These are phyloP conservation scores for Pleodorina starrii DNA, from an alignment of 139 green algal species.

Conservation along the genomic window DNA sequence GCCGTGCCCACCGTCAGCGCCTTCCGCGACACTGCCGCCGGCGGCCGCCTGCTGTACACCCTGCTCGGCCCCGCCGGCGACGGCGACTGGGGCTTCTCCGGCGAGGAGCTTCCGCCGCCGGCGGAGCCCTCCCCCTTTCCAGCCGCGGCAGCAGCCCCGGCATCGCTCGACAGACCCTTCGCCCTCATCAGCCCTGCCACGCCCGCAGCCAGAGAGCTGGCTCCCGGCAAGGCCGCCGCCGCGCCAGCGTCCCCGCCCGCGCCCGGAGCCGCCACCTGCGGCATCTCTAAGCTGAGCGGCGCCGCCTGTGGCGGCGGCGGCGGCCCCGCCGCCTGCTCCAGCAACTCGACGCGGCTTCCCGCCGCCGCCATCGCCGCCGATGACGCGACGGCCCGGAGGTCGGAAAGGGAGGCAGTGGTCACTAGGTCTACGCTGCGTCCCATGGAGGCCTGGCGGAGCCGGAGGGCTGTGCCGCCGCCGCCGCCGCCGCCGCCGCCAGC, in stretches of 20 bases:
- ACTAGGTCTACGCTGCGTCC: no score
- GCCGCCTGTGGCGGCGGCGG: no score
- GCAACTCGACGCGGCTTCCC: no score
- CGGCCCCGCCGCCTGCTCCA: no score
- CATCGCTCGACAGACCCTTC: background rate
- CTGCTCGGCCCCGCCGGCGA: background rate
- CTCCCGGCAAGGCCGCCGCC: background rate
- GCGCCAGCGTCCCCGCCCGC: background rate
- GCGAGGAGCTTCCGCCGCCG: background rate
- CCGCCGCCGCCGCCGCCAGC: no score
- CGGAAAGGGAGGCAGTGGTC: no score
- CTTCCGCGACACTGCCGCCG: background rate
- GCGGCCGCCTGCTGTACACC: background rate
- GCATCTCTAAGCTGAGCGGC: background rate
- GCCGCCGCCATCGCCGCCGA: no score
- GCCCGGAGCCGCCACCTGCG: background rate
- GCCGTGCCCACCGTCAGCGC: no score
- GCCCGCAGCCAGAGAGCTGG: background rate
- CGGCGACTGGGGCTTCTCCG: conserved; percentile 2
- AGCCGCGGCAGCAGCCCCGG: background rate
- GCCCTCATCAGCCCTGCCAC: background rate
- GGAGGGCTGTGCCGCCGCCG: no score
- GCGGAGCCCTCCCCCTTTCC: background rate
- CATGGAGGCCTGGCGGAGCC: no score
- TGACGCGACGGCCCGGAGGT: no score